Evolutionary conservation across 2,329 filamentous ascomycete genomes (phyloP).

Genomic region (Pseudogymnoascus pannorum): DNA sequence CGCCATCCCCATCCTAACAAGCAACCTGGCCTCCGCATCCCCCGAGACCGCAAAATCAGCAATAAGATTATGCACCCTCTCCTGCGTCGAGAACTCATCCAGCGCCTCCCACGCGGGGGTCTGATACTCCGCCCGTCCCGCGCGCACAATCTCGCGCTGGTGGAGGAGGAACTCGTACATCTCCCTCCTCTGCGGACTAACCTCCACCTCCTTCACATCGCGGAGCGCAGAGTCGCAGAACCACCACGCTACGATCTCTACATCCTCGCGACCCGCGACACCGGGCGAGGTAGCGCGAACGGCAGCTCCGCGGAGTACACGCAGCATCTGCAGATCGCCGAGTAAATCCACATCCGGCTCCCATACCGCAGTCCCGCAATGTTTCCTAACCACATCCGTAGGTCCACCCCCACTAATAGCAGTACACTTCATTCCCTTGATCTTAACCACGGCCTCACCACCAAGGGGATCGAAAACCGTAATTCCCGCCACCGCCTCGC

Average conservation of each 20-base stretch:
- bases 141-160: not conserved
- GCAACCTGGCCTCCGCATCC: not conserved
- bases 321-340: not conserved
- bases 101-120: not conserved
- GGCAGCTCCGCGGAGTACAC: not conserved
- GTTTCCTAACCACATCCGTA: not conserved
- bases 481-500: not conserved
- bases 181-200: not conserved
- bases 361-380: not conserved
- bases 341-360: not conserved
- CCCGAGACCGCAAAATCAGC: not conserved
- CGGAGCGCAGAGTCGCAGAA: not conserved
- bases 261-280: not conserved
- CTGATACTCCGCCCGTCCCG: not conserved
- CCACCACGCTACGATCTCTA: not conserved
- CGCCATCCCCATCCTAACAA: not conserved
- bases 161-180: not conserved
- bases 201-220: not conserved
- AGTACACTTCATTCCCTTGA: not conserved
- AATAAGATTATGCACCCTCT: not conserved
- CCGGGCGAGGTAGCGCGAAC: not conserved
- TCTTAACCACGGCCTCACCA: not conserved
- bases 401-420: not conserved
- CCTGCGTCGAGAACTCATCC: not conserved
- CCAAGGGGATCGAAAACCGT: not conserved